These are phyloP conservation scores for Boletus semigastroideus DNA, from an alignment of 1,284 basidiomycete species.

Conservation along the genomic window DNA sequence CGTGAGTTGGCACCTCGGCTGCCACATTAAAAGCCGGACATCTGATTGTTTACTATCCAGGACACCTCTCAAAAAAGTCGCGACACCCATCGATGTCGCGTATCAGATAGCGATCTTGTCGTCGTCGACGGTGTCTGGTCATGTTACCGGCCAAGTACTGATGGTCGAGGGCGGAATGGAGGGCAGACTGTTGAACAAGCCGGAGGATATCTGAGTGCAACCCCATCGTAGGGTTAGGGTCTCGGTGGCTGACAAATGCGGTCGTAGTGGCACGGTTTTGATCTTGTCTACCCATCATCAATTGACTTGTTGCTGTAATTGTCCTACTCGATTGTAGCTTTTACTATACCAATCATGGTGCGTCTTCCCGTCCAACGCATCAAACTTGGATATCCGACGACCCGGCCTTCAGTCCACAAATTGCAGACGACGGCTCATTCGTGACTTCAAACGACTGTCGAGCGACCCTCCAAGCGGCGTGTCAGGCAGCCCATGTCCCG, in stretches of 20 bases:
- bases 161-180: slow-evolving; percentile 80
- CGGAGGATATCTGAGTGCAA: slow-evolving; percentile 34
- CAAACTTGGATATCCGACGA: neutral
- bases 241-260: slow-evolving; percentile 22
- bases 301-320: neutral
- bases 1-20: slow-evolving; percentile 44
- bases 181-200: slow-evolving; percentile 50
- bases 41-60: slow-evolving; percentile 34
- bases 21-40: neutral
- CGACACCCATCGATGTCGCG: slow-evolving; percentile 61
- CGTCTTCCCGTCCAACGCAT: neutral
- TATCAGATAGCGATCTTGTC: slow-evolving; percentile 64
- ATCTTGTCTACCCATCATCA: slow-evolving; percentile 4
- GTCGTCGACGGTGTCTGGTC: slow-evolving; percentile 63
- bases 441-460: slow-evolving; percentile 94
- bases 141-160: slow-evolving; percentile 67
- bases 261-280: no score
- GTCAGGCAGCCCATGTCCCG: slow-evolving; percentile 93
- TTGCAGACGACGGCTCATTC: slow-evolving; percentile 87
- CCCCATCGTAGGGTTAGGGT: slow-evolving; percentile 24
- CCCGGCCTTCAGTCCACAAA: slow-evolving; percentile 70
- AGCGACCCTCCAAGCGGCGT: slow-evolving; percentile 95
- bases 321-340: neutral
- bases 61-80: slow-evolving; percentile 72
- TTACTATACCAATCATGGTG: slow-evolving; percentile 22